Evolutionary conservation across 495 filamentous ascomycete species (phyloP), one percentile per base, ranked within the genome.

Genomic region (Filosporella fistucella): DNA sequence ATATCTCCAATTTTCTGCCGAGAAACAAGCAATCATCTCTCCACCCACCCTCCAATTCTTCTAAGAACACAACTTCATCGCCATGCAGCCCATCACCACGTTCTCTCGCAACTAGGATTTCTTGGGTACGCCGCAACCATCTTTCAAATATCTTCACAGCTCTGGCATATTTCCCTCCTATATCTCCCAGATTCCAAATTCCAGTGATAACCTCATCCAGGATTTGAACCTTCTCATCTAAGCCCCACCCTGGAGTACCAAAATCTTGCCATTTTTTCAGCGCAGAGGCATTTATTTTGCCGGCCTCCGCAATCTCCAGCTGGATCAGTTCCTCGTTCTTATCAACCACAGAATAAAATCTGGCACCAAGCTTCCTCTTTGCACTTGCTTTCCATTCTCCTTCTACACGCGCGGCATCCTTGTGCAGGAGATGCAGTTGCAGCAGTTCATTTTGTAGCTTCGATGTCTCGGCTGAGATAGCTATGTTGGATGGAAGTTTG

Each of bases 371-470:
- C 26, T 62, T 64, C 25, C 49, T 23, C 39, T 65, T 62, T 1
- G 77, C 77, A 55, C 71, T 75, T 1, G 46, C 61, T 39, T 65
- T 61, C 77, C 77, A 82, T 36, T 68, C 59, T 9, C 34, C 39
- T 9, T 47, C 52, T 32, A 62, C 61, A 10, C 29, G 44, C 7
- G 50, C 46, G 13, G 71, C 69, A 37, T 63, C 62, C 41, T 70
- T 72, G 65, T 88, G 84, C 11, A 90, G 66, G 9, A 91, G 68
- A 57, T 81, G 78, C 4, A 91, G 66, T 57, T 89, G 85, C 18
- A 89, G 66, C 17, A 93, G 70, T 56, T 90, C 84, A 0, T 81
- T 80, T 57, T 89, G 86, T 23, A 88, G 57, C 17, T 75, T 69
- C 30, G 75, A 70, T 4, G 75, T 76, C 57, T 86, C 83, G 40